Evolutionary conservation across 192 early-diverging fungal species (phyloP), one percentile per base, ranked within the genome.

Genomic region (Endogone sp.): DNA sequence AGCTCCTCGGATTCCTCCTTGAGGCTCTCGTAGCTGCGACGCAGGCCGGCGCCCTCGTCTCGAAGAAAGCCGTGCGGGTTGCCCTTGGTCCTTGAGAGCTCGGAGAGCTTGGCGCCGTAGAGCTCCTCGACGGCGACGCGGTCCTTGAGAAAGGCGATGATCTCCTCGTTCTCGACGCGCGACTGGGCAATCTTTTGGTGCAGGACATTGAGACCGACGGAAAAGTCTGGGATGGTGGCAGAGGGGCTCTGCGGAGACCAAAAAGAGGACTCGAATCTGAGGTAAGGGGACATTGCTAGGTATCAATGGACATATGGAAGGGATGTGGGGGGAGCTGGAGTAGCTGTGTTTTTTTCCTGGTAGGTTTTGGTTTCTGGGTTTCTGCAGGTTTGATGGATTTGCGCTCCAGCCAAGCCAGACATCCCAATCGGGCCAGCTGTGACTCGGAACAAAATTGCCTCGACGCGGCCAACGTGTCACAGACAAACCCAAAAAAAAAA

Each of bases 41-140:
- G 70, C 60, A 86, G 63, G 4, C 77, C 76, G n/a, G 83, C 85
- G 0, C 85, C 85, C 24, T 86, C 85, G 58, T 86, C 85, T 24
- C 77, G 68, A 2, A 72, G 71, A 62, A 86, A 86, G n/a, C 85
- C 85, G 6, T 79, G 71, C 2, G 72, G 26, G 60, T 82, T 73
- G 20, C 27, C 21, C 13, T 16, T 54, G 2, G 24, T 22, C 22
- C 70, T 72, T 10, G 67, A 66, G 24, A 74, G 69, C 26, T 80
- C 79, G 3, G 32, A 26, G 16, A 82, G 55, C 61, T 71, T 75
- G 30, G 68, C 76, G 16, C 70, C 77, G 63, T 81, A 84, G 1
- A 65, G 69, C 67, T 81, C 79, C 64, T 82, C 76, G 23, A 81
- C 75, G 20, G 81, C 70, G 44, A 84, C 75, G 13, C 83, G 74